Percentiles rank a stretch among this genome's conserved stretches.
phyloP scores from a whole-genome alignment of 768 basidiomycete species.

The Tulasnella sp. region DNA sequence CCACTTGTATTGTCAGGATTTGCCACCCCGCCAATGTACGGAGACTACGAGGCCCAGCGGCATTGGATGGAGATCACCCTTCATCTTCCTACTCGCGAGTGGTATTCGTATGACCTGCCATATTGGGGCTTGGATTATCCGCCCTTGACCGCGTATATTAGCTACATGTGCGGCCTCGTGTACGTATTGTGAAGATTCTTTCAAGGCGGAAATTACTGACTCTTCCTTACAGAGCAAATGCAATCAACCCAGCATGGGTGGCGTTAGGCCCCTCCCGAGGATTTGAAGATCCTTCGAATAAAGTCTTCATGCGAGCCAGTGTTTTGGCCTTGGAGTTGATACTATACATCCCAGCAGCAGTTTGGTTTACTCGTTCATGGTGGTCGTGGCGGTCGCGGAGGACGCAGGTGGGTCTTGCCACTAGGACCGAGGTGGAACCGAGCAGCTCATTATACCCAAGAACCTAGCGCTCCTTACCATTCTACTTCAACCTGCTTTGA shows the following conservation, averaged over 20 bases:
- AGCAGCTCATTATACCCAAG: conserved; percentile 12
- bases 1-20: conserved; percentile 36
- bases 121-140: conserved; percentile 98
- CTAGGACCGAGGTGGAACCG: neutral
- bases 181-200: conserved; percentile 31
- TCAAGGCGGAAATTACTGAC: conserved; percentile 20
- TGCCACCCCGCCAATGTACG: conserved; percentile 69
- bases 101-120: conserved; percentile 81
- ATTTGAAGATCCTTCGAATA: conserved; percentile 53
- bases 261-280: conserved; percentile 59
- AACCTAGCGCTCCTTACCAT: conserved; percentile 64
- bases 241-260: conserved; percentile 55
- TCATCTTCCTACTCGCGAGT: conserved; percentile 60
- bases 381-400: conserved; percentile 59
- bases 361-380: conserved; percentile 57
- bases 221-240: conserved; percentile 34
- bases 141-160: conserved; percentile 81
- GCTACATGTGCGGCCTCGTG: conserved; percentile 73
- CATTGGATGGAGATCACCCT: conserved; percentile 92
- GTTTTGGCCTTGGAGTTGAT: conserved; percentile 60
- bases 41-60: conserved; percentile 88
- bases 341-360: conserved; percentile 64
- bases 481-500: conserved; percentile 71
- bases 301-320: conserved; percentile 69
- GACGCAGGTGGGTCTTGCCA: conserved; percentile 49